Base-by-base conservation (phyloP, 2,329 filamentous ascomycete species). In the Tolypocladium pustulatum region DNA sequence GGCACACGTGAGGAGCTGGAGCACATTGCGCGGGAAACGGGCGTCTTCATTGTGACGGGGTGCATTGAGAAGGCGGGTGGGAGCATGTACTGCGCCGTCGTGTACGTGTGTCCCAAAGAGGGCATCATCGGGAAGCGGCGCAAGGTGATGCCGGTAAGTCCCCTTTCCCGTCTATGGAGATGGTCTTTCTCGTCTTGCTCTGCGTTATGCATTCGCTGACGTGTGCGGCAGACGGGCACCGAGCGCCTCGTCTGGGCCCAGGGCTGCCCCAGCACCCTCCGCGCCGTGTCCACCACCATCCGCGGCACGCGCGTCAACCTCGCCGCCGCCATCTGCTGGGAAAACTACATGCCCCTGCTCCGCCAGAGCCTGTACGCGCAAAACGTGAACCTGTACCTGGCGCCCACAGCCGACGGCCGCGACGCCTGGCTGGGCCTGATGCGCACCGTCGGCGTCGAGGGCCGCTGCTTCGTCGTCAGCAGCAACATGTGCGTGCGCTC, bases 311-410 rank as follows among this genome's bases (percentile, higher is more conserved):
- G 84, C 62, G 75, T 97, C 61, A 93, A 90, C 59, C 81, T 97
- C 60, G 92, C 88, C 0, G 86, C 89, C 3, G 93, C 91, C 4
- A 95, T 97, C 64, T 96, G 92, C 78, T 97, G 92, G 92, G 92
- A 97, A 72, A 96, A 90, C 72, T 96, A 93, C 75, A 97, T 96
- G 91, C 92, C 92, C 0, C 76, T 97, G 22, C 78, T 97, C 9
- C 83, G 93, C 22, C 89, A 96, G 69, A 81, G 85, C 20, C 78
- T 97, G 41, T 97, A 97, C 72, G 81, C 84, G 2, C 93, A 97
- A 72, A 96, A 96, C 68, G 85, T 97, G 67, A 96, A 96, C 70
- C 75, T 97, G 15, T 97, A 93, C 73, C 83, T 97, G 2, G 91
- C 92, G 0, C 93, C 93, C 0, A 97, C 92, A 0, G 92, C 92